Evolutionary conservation across 305 asterid genomes (phyloP).

Genomic region (Nicotiana rustica): DNA sequence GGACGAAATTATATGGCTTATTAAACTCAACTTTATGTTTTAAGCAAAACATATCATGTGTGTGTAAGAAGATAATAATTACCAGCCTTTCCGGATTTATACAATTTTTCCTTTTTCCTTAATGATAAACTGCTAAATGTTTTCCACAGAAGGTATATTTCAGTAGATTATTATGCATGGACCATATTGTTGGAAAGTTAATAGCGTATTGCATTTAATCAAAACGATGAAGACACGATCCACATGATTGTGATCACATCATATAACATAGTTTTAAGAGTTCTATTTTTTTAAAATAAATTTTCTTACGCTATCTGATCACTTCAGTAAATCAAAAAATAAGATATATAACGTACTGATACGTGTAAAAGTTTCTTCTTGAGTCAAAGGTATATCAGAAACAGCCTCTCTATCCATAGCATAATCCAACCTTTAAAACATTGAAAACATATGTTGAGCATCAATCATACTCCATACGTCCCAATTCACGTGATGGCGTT

Average conservation of each 20-base stretch:
- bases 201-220: neutral
- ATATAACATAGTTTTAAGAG: neutral
- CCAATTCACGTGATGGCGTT: too few species aligned
- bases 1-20: neutral
- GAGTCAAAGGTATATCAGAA: too few species aligned
- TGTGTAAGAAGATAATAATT: neutral
- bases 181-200: neutral
- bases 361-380: too few species aligned
- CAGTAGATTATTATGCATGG: neutral
- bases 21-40: neutral
- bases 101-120: neutral
- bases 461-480: too few species aligned
- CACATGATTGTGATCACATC: neutral
- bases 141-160: neutral
- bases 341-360: too few species aligned
- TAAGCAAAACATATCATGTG: neutral
- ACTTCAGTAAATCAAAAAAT: too few species aligned
- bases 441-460: too few species aligned
- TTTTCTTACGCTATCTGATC: neutral
- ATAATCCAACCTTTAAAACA: too few species aligned
- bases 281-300: too few species aligned
- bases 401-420: too few species aligned
- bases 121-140: neutral
- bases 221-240: neutral
- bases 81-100: neutral